phyloP scores from a whole-genome alignment of 345 rosid species.

The Syzygium aromaticum region DNA sequence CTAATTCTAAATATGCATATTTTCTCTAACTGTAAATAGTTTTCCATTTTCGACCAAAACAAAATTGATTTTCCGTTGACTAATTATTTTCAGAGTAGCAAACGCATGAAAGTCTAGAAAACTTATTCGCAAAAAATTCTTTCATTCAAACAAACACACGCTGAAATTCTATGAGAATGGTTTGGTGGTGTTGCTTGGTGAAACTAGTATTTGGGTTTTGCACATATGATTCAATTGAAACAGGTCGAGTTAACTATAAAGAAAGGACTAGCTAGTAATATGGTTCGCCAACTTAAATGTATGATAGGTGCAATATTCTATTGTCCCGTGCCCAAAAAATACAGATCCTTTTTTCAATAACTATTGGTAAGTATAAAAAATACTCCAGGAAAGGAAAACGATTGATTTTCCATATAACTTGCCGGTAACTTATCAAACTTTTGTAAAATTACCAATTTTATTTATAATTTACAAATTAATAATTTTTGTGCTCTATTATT shows the following conservation, averaged over 20 bases:
- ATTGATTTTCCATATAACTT: no score
- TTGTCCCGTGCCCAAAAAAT: not conserved
- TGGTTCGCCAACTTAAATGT: not conserved
- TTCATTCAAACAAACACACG: no score
- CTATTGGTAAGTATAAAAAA: not conserved
- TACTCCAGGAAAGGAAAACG: no score
- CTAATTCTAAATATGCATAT: no score
- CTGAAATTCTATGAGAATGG: not conserved
- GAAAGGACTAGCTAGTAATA: not conserved
- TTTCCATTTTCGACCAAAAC: no score
- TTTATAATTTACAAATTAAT: no score
- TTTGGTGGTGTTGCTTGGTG: not conserved
- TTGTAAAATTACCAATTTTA: no score
- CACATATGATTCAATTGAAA: accelerated
- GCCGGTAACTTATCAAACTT: not conserved
- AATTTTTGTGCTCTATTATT: no score
- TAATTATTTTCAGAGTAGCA: no score
- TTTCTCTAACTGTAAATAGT: no score
- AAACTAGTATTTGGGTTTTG: not conserved
- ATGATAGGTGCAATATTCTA: not conserved
- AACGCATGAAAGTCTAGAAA: not conserved
- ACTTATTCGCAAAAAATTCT: no score
- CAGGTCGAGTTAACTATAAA: not conserved
- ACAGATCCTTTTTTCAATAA: not conserved
- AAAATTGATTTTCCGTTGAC: no score